Conservation (phyloP, 306 rosid genomes). For the Cucurbita maxima region DNA sequence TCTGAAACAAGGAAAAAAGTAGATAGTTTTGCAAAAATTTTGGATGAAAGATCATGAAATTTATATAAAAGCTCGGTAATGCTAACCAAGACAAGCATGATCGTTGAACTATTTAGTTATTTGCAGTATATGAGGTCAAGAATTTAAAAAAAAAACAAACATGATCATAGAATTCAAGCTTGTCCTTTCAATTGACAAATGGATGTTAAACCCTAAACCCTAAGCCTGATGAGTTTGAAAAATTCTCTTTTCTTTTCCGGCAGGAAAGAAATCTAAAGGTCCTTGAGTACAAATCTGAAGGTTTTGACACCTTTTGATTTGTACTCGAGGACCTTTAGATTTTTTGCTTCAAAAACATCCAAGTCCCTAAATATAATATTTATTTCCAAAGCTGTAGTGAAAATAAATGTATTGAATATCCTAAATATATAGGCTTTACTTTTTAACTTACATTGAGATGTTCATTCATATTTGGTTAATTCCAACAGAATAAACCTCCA, state of each 20-base stretch:
- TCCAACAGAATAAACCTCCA: neutral
- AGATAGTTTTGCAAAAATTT: neutral
- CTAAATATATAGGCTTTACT: neutral
- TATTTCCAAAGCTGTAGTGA: neutral
- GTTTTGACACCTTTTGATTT: neutral
- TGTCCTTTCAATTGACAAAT: neutral
- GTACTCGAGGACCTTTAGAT: too few species aligned
- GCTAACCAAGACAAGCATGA: neutral
- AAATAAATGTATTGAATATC: neutral
- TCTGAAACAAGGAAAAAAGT: neutral
- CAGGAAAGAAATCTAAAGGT: neutral
- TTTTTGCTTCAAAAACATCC: neutral
- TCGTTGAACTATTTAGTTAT: neutral
- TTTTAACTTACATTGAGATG: neutral
- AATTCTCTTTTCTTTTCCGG: neutral
- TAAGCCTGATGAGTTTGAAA: neutral
- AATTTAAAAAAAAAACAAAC: neutral
- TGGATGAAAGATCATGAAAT: neutral
- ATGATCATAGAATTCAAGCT: neutral
- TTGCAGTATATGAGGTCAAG: neutral
- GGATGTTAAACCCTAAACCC: too few species aligned
- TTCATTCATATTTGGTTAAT: neutral
- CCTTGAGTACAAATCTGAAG: neutral
- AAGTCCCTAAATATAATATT: neutral
- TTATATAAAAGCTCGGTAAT: neutral